phyloP scores from a whole-genome alignment of 805 yeast genomes.

The Blastobotrys mokoenaii region DNA sequence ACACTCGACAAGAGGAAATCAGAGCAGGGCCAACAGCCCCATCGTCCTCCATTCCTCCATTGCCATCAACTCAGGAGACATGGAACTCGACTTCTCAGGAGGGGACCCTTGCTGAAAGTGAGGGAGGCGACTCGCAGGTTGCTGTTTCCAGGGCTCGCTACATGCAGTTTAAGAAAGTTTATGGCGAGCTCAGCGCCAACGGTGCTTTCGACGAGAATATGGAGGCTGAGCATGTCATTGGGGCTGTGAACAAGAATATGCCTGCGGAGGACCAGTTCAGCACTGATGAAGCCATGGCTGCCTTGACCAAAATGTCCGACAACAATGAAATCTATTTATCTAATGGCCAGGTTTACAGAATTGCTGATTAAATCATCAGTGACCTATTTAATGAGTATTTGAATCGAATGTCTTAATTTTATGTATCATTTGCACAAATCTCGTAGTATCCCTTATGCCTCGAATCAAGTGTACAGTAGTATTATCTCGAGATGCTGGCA shows the following conservation, averaged over 20 bases:
- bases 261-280: conserved; percentile 33
- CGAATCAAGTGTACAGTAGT: too few relatives aligned
- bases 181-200: conserved; percentile 40
- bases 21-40: conserved; percentile 35
- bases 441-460: too few relatives aligned
- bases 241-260: conserved; percentile 36
- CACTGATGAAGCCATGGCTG: conserved; percentile 31
- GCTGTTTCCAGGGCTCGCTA: conserved; percentile 44
- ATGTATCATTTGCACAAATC: too few relatives aligned
- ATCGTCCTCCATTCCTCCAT: conserved; percentile 1
- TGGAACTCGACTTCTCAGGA: conserved; percentile 15
- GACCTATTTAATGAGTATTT: not conserved
- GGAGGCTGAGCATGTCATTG: conserved; percentile 31
- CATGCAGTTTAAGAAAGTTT: conserved; percentile 36
- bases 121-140: conserved; percentile 18
- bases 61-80: conserved; percentile 11
- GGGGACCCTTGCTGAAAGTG: not conserved
- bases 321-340: conserved; percentile 31
- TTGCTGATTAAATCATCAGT: conserved; percentile 12
- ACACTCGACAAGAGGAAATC: conserved; percentile 26
- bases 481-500: too few relatives aligned
- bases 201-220: conserved; percentile 39
- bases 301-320: conserved; percentile 29
- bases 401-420: too few relatives aligned
- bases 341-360: conserved; percentile 27